A percentile compares a stretch with the other conserved stretches of the same genome.
Evolutionary conservation across 495 filamentous ascomycete species (phyloP).

Genomic region (Bacidia rubella): DNA sequence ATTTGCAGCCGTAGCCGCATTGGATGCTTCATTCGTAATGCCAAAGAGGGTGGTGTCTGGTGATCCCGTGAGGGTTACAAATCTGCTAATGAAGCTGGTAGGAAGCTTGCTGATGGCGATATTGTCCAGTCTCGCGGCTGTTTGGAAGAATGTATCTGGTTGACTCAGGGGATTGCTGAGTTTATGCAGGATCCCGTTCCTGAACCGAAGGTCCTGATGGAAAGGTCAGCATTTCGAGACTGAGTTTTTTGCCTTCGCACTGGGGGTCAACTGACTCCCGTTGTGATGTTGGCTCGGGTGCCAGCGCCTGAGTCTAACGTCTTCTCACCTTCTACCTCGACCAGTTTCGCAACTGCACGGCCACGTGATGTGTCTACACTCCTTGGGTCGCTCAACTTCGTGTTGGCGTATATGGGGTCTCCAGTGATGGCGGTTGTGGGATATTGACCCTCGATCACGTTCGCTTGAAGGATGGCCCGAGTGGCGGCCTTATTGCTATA

Average conservation of each 20-base stretch:
- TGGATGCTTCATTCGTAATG: background rate
- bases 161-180: background rate
- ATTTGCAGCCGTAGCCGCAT: background rate
- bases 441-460: background rate
- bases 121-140: background rate
- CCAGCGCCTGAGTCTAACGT: background rate
- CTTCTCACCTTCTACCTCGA: background rate
- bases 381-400: background rate
- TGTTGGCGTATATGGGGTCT: background rate
- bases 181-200: background rate
- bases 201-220: background rate
- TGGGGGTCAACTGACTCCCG: background rate
- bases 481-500: background rate
- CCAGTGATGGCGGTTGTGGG: background rate
- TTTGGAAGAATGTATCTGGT: background rate
- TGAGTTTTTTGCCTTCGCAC: too few relatives aligned
- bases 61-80: background rate
- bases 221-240: too few relatives aligned
- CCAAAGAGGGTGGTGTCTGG: background rate
- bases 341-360: background rate
- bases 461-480: background rate
- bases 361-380: background rate
- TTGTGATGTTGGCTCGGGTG: background rate
- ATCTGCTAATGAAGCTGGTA: background rate
- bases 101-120: background rate